phyloP scores from a whole-genome alignment of 495 filamentous ascomycete genomes.

The Lophiostoma macrostomum region DNA sequence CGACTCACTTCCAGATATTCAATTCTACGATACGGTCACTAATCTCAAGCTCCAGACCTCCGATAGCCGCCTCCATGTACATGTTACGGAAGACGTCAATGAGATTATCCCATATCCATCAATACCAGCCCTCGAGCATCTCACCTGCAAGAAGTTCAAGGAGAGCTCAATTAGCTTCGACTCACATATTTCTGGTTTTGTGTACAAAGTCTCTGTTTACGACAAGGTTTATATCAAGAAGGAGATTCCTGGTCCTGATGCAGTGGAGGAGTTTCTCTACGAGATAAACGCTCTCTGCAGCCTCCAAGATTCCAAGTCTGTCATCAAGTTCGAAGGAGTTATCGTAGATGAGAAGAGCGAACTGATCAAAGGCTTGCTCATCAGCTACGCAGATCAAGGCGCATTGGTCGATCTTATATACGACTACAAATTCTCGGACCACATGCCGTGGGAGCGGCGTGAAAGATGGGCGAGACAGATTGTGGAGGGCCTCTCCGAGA shows the following conservation, averaged over 20 bases:
- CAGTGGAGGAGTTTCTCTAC: constrained; percentile 94
- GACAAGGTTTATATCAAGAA: constrained; percentile 85
- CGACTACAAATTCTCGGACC: constrained; percentile 54
- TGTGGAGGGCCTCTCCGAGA: constrained; percentile 82
- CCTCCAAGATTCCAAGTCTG: constrained; percentile 66
- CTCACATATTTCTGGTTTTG: constrained; percentile 91
- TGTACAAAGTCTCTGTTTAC: constrained; percentile 81
- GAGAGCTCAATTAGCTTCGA: constrained; percentile 81
- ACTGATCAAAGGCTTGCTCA: constrained; percentile 83
- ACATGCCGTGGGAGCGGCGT: constrained; percentile 67
- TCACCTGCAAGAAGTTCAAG: constrained; percentile 62
- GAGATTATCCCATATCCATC: constrained; percentile 91
- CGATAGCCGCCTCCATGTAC: constrained; percentile 87
- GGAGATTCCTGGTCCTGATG: constrained; percentile 95
- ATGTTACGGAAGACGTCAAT: constrained; percentile 96
- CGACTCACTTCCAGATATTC: constrained; percentile 83
- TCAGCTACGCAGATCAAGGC: constrained; percentile 83
- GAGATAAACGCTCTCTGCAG: constrained; percentile 92
- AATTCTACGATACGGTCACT: constrained; percentile 93
- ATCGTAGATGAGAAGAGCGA: constrained; percentile 77
- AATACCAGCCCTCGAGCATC: constrained; percentile 68
- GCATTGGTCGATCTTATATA: constrained; percentile 87
- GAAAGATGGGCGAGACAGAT: constrained; percentile 94
- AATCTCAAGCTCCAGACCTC: constrained; percentile 92
- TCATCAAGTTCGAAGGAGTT: constrained; percentile 85